Evolutionary conservation across 495 filamentous ascomycete species (phyloP), one percentile per base, ranked within the genome.

Genomic region (Trichocladium antarcticum): DNA sequence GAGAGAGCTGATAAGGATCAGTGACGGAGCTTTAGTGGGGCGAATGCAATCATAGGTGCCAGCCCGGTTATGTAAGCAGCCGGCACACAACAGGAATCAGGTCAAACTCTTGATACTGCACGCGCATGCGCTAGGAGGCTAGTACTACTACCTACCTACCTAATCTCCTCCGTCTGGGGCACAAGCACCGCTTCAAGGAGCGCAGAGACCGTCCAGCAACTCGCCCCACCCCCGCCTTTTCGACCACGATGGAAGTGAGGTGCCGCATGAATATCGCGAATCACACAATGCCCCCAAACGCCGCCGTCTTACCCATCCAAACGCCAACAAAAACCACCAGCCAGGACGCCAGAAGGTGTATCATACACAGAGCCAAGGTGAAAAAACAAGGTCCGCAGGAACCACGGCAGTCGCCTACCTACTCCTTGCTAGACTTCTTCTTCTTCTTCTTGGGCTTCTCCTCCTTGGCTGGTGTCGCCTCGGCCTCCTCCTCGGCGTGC

Each of bases 381-480:
- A 15, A 45, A 47, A 54, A 39, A 58, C n/a, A 51, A 47, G 49
- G 8, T 31, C 29, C 42, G 32, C 16, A 54, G 16, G 38, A 46
- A 32, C 5, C 31, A 31, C 20, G 48, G 40, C 16, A 38, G 5
- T 17, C 24, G 31, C 45, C 50, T 48, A 58, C 52, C 55, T 48
- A 58, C 52, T 58, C 60, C 61, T 69, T 68, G 62, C 60, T 62
- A 58, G 65, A 62, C 60, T 70, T 70, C 63, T 72, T 74, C 61
- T 72, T 70, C 63, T 70, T 66, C 56, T 66, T 68, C 64, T 72
- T 66, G 36, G 45, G 56, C 62, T 70, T 64, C 46, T 60, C 66
- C 40, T 60, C 62, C 46, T 64, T 65, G 31, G 63, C 59, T 37
- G 61, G 61, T 32, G 56, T 57, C 31, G 9, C 31, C 38, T 57